These are phyloP conservation scores for Talaromyces thailandensis DNA, from an alignment of 495 filamentous ascomycete genomes.

Conservation along the genomic window DNA sequence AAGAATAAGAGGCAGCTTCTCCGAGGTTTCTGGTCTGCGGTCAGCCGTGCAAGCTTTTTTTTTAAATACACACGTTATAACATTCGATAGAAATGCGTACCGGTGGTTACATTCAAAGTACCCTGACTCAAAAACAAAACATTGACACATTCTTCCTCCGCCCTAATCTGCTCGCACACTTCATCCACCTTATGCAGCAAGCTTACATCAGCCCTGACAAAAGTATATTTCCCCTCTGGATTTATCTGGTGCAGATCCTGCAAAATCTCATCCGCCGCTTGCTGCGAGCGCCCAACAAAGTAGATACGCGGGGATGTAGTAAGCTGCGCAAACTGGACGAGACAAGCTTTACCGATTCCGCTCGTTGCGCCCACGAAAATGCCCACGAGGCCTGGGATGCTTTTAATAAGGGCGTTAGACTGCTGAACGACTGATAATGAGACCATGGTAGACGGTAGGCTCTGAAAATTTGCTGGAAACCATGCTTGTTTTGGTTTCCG, in stretches of 20 bases:
- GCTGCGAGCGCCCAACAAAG: conserved; percentile 22
- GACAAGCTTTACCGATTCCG: conserved; percentile 29
- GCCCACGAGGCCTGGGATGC: conserved; percentile 12
- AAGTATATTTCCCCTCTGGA: conserved; percentile 39
- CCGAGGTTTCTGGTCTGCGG: conserved; percentile 14
- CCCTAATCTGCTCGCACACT: conserved; percentile 43
- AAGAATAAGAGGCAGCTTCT: conserved; percentile 20
- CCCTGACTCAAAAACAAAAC: conserved; percentile 38
- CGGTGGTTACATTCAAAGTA: conserved; percentile 8
- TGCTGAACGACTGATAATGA: conserved; percentile 11
- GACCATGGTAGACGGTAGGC: conserved; percentile 9
- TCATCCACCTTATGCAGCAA: conserved; percentile 47
- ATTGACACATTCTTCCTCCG: conserved; percentile 42
- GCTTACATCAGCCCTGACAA: conserved; percentile 42
- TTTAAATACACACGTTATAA: no score
- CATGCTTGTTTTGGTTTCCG: no score
- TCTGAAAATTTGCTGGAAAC: no score
- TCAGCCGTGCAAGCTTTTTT: not conserved
- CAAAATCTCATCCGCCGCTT: conserved; percentile 33
- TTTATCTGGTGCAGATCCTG: conserved; percentile 38
- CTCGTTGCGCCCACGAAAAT: conserved; percentile 33
- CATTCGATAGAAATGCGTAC: not conserved
- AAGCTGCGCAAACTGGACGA: conserved; percentile 22
- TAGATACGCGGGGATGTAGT: conserved; percentile 21
- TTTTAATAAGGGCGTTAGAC: conserved; percentile 13